Percentiles rank a stretch among this genome's conserved stretches.
phyloP scores from a whole-genome alignment of 1,284 basidiomycete genomes.

The Ustilago lituana region DNA sequence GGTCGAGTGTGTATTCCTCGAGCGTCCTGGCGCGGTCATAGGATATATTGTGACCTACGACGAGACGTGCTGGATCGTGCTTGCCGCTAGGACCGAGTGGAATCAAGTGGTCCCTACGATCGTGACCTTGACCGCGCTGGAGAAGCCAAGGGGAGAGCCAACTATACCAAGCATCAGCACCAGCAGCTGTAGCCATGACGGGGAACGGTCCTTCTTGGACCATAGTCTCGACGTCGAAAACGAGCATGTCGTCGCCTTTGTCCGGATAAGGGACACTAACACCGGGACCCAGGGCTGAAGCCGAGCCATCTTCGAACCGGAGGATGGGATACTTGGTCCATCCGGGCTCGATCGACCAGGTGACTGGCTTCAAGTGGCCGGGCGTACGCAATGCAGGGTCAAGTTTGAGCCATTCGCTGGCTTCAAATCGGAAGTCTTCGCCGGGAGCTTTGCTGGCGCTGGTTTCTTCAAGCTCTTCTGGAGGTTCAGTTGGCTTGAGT shows the following conservation, averaged over 20 bases:
- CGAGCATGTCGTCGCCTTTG: conserved; percentile 77
- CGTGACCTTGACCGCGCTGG: conserved; percentile 70
- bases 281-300: conserved; percentile 47
- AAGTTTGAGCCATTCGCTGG: conserved; percentile 58
- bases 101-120: conserved; percentile 78
- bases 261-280: conserved; percentile 66
- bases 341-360: conserved; percentile 81
- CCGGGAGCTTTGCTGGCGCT: conserved; percentile 3
- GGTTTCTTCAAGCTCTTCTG: conserved; percentile 54
- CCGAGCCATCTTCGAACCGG: conserved; percentile 62
- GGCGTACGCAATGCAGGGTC: conserved; percentile 44
- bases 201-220: conserved; percentile 82
- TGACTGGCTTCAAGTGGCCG: conserved; percentile 70
- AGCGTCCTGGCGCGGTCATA: conserved; percentile 86
- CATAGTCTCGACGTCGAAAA: conserved; percentile 95
- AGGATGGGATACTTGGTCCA: conserved; percentile 85
- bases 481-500: conserved; percentile 74
- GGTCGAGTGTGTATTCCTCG: conserved; percentile 83
- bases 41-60: conserved; percentile 94
- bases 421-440: conserved; percentile 34
- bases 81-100: conserved; percentile 71
- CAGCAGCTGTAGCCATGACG: conserved; percentile 88
- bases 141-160: conserved; percentile 97
- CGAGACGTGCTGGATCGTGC: conserved; percentile 70
- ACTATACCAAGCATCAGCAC: conserved; percentile 86